Percentiles rank a stretch among this genome's conserved stretches.
These are phyloP conservation scores for Trichothecium sympodiale DNA, from an alignment of 2,329 filamentous ascomycete species.

Conservation along the genomic window DNA sequence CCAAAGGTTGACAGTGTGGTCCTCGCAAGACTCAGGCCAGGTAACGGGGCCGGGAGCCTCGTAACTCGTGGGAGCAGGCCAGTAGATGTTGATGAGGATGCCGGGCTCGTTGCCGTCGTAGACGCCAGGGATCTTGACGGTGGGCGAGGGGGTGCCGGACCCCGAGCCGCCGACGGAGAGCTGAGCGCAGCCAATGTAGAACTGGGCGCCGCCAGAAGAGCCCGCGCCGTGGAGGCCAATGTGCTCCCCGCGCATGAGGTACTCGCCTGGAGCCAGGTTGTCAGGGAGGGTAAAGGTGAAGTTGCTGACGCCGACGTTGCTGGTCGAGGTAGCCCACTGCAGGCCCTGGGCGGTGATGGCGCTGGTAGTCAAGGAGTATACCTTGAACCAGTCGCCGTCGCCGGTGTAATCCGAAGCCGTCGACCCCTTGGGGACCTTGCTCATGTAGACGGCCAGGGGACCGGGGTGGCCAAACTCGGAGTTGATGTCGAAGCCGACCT, in stretches of 20 bases:
- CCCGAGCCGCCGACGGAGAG: constrained; percentile 10
- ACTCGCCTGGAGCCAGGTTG: constrained; percentile 11
- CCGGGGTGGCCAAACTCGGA: constrained; percentile 21
- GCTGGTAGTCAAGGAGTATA: constrained; percentile 13
- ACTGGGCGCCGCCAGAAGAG: constrained; percentile 17
- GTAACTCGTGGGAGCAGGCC: constrained; percentile 15
- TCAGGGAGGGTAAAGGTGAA: constrained; percentile 11
- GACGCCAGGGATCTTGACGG: constrained; percentile 16
- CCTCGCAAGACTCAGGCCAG: constrained; percentile 17
- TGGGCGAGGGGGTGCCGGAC: constrained; percentile 9
- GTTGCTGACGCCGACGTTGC: constrained; percentile 12
- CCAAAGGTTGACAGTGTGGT: constrained; percentile 17
- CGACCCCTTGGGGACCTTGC: constrained; percentile 15
- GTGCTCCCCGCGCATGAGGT: constrained; percentile 18
- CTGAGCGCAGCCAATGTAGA: constrained; percentile 16
- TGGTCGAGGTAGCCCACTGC: constrained; percentile 13
- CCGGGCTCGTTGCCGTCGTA: constrained; percentile 16
- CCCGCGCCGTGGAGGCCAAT: constrained; percentile 19
- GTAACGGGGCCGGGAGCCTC: constrained; percentile 13
- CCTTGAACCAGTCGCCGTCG: constrained; percentile 19
- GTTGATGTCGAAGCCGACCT: constrained; percentile 25
- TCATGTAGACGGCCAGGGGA: constrained; percentile 20
- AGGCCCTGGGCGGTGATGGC: constrained; percentile 11
- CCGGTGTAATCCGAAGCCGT: constrained; percentile 13
- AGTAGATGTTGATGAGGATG: constrained; percentile 18